Conservation (phyloP, 495 filamentous ascomycete species). For the Penicillium canescens region DNA sequence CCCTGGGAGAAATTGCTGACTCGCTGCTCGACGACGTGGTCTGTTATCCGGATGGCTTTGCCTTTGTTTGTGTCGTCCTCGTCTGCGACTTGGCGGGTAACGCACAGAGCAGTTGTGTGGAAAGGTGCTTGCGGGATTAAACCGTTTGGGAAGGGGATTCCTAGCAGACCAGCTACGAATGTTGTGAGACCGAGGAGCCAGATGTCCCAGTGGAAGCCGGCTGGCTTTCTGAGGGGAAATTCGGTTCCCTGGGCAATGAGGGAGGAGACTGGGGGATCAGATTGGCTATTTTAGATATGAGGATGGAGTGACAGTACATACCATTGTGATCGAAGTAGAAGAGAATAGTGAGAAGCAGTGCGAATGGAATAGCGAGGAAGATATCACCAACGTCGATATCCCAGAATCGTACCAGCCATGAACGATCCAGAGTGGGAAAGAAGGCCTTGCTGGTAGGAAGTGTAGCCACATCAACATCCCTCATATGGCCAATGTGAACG, state of each 20-base stretch:
- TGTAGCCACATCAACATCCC: slow-evolving; percentile 58
- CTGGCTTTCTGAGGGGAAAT: slow-evolving; percentile 88
- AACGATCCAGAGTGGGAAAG: slow-evolving; percentile 73
- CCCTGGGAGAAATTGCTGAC: slow-evolving; percentile 84
- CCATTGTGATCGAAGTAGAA: slow-evolving; percentile 95
- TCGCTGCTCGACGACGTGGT: slow-evolving; percentile 87
- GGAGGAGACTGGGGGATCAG: slow-evolving; percentile 60
- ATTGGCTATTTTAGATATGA: background rate
- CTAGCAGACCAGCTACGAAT: slow-evolving; percentile 77
- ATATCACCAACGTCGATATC: slow-evolving; percentile 71
- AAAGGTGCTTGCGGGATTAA: slow-evolving; percentile 93
- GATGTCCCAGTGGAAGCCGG: slow-evolving; percentile 95
- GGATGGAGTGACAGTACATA: slow-evolving; percentile 27
- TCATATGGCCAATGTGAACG: slow-evolving; percentile 80
- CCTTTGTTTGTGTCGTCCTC: slow-evolving; percentile 59
- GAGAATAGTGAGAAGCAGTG: slow-evolving; percentile 78
- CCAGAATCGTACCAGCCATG: slow-evolving; percentile 91
- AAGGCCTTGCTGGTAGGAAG: slow-evolving; percentile 77
- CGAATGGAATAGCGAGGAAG: slow-evolving; percentile 88
- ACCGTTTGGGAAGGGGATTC: slow-evolving; percentile 89
- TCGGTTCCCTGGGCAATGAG: slow-evolving; percentile 91
- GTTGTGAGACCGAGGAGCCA: slow-evolving; percentile 91
- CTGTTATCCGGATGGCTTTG: slow-evolving; percentile 59
- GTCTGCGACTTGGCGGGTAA: slow-evolving; percentile 63
- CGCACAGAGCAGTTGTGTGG: slow-evolving; percentile 82